phyloP scores from a whole-genome alignment of 768 basidiomycete species.

The Phlebiopsis gigantea region DNA sequence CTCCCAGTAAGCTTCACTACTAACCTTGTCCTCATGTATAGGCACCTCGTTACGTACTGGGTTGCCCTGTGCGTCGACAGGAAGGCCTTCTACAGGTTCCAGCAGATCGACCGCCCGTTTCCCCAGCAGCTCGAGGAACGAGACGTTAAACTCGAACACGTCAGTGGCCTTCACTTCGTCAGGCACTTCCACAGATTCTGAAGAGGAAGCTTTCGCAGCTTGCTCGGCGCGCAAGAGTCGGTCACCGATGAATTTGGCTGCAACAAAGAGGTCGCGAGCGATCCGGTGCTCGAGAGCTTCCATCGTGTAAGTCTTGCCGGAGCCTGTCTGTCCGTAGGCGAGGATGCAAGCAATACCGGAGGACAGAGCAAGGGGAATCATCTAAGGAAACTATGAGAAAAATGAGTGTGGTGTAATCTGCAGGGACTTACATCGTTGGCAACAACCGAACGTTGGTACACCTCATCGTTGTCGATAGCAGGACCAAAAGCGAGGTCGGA shows the following conservation, averaged over 20 bases:
- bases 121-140: constrained; percentile 31
- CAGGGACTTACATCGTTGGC: constrained; percentile 27
- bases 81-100: constrained; percentile 19
- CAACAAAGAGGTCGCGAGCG: constrained; percentile 29
- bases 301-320: constrained; percentile 32
- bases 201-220: background rate
- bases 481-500: constrained; percentile 32
- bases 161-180: constrained; percentile 8
- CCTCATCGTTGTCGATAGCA: constrained; percentile 28
- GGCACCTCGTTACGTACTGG: constrained; percentile 24
- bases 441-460: constrained; percentile 29
- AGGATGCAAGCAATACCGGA: constrained; percentile 29
- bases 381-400: constrained; percentile 11
- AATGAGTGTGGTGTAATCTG: too few relatives aligned
- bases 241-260: constrained; percentile 18
- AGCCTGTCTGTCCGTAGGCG: constrained; percentile 30
- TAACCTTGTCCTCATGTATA: constrained; percentile 29
- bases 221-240: constrained; percentile 17
- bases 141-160: constrained; percentile 28
- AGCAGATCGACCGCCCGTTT: constrained; percentile 27
- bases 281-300: constrained; percentile 29
- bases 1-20: background rate
- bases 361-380: constrained; percentile 26
- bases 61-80: constrained; percentile 23
- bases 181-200: background rate